These are phyloP conservation scores for Podospora pseudoanserina DNA, from an alignment of 495 filamentous ascomycete species.

Conservation along the genomic window DNA sequence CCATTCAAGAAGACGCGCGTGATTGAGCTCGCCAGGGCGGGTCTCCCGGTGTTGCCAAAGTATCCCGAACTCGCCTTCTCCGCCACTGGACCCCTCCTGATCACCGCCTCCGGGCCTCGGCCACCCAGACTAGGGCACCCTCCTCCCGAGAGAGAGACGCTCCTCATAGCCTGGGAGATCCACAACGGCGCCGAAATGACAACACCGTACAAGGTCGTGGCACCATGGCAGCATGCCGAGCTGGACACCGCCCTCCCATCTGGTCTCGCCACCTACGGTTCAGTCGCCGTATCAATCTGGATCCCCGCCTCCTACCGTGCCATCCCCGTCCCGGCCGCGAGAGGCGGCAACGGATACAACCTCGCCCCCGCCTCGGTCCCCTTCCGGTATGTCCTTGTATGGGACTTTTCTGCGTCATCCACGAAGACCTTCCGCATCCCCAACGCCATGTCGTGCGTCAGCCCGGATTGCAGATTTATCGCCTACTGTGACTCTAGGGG, in stretches of 20 bases:
- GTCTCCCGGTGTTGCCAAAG: constrained; percentile 34
- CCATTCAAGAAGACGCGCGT: constrained; percentile 63
- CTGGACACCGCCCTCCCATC: constrained; percentile 35
- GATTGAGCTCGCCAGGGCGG: constrained; percentile 52
- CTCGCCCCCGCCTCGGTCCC: constrained; percentile 29
- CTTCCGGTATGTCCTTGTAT: constrained; percentile 33
- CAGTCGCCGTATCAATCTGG: constrained; percentile 36
- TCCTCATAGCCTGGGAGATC: constrained; percentile 36
- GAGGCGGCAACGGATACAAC: constrained; percentile 29
- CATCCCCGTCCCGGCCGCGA: constrained; percentile 27
- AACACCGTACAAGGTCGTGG: constrained; percentile 34
- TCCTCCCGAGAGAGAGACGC: constrained; percentile 33
- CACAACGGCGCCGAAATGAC: constrained; percentile 22
- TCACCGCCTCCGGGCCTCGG: constrained; percentile 35
- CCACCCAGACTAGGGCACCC: constrained; percentile 34
- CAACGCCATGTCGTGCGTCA: constrained; percentile 33
- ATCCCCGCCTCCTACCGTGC: constrained; percentile 36
- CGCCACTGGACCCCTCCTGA: constrained; percentile 32
- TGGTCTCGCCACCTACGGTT: constrained; percentile 33
- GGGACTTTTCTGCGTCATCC: constrained; percentile 33
- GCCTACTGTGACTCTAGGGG: constrained; percentile 33
- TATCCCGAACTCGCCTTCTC: constrained; percentile 39
- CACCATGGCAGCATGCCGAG: constrained; percentile 36
- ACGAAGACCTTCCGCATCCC: constrained; percentile 37
- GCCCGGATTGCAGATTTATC: constrained; percentile 35